Base-by-base conservation (phyloP, 1,284 basidiomycete species). In the Chalciporus sp. region DNA sequence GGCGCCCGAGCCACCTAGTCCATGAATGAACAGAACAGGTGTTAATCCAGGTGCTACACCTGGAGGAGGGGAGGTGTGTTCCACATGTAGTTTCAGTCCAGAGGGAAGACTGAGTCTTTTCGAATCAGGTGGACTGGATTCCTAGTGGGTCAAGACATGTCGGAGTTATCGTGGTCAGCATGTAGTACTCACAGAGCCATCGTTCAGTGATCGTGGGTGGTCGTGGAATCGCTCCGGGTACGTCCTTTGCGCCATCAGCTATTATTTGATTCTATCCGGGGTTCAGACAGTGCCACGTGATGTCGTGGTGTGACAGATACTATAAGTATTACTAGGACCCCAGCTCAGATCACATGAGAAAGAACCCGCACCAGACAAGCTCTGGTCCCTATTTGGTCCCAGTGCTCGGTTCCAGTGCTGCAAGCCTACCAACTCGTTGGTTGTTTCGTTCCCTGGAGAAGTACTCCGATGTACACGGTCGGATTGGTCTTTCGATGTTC, bases 21-120 rank as follows among this genome's bases (percentile, higher is more conserved):
- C 33, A 40, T 49, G 59, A 27, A 58, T 61, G 48, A 49, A 52
- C 19, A 52, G 8, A 19, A 61, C 47, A 7, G 51, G 42, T 11
- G 47, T 46, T 6, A 31, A 26, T 16, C 40, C 23, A 12, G 42
- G 27, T 29, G 41, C 51, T 20, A 28, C 17, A 3, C 33, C 45
- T 4, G 17, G 7, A 11, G 42, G 47, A 23, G 51, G 37, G 3
- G 26, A 47, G 20, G 41, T 35, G 27, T 35, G 17, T 4, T 53
- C 46, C n/a, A 52, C 54, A 20, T 55, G 53, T 29, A 37, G 26
- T 19, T 45, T 42, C 35, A 52, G 19, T 23, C 42, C 50, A 2
- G 42, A 59, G 10, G 48, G 33, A 46, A 44, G 61, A 19, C 16
- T 20, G 29, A 49, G 14, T 39, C 42, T 47, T 16, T 29, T 47